phyloP scores from a whole-genome alignment of 805 yeast species.

The Huiozyma sinensis region DNA sequence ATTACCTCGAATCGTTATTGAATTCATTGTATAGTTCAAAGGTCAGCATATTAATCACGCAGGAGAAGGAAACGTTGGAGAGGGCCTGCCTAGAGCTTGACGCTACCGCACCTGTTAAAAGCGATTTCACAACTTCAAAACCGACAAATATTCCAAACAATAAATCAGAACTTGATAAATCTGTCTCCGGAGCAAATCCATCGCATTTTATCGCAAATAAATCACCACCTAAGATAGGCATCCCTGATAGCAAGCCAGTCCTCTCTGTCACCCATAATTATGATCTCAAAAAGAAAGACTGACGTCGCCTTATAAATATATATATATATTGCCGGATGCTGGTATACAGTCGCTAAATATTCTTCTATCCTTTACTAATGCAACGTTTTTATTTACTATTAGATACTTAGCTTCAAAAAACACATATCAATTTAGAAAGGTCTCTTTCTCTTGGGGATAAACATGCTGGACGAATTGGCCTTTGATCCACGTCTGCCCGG shows the following conservation, averaged over 20 bases:
- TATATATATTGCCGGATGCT: background rate
- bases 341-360: background rate
- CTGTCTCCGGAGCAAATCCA: background rate
- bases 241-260: constrained; percentile 1
- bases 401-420: background rate
- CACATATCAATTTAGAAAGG: constrained; percentile 5
- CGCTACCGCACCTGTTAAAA: background rate
- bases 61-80: constrained; percentile 15
- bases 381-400: background rate
- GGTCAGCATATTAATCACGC: constrained; percentile 6
- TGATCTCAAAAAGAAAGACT: constrained; percentile 3
- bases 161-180: background rate
- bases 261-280: background rate
- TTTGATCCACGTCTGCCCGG: background rate
- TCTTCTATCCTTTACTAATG: background rate
- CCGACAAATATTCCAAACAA: background rate
- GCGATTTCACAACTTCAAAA: background rate
- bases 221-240: constrained; percentile 25
- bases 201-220: constrained; percentile 11
- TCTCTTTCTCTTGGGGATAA: constrained; percentile 18
- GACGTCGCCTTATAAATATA: background rate
- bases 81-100: constrained; percentile 15
- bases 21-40: constrained; percentile 3
- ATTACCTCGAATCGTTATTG: background rate
- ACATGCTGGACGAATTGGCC: constrained; percentile 11